Percentiles rank a stretch among this genome's conserved stretches.
Evolutionary conservation across 2,329 filamentous ascomycete genomes (phyloP).

Genomic region (Incumbomyces delicatus): DNA sequence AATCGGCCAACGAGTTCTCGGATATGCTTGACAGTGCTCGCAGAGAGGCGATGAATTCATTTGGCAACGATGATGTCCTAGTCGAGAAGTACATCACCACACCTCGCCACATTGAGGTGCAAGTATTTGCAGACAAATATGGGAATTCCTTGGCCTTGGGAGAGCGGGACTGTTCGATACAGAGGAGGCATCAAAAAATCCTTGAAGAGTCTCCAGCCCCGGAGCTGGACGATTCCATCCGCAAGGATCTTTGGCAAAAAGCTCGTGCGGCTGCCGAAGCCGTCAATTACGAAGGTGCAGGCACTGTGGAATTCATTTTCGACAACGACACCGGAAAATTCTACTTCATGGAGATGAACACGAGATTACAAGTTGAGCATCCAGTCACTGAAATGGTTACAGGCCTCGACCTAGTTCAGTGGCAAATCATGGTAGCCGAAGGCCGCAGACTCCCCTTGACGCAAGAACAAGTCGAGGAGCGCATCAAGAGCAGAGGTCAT

Average conservation of each 20-base stretch:
- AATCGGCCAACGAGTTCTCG: constrained; percentile 47
- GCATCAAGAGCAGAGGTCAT: constrained; percentile 65
- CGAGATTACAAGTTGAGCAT: constrained; percentile 89
- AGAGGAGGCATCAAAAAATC: constrained; percentile 57
- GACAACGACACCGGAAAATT: constrained; percentile 57
- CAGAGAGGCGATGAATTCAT: constrained; percentile 53
- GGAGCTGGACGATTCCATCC: constrained; percentile 48
- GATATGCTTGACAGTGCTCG: constrained; percentile 55
- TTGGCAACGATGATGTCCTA: constrained; percentile 57
- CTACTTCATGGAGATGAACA: constrained; percentile 66
- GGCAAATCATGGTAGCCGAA: constrained; percentile 83
- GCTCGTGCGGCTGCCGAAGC: constrained; percentile 53
- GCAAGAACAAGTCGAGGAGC: constrained; percentile 54
- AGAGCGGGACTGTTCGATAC: constrained; percentile 57
- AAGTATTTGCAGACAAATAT: constrained; percentile 57
- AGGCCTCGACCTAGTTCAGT: constrained; percentile 73
- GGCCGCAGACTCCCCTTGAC: constrained; percentile 57
- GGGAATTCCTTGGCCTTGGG: constrained; percentile 56
- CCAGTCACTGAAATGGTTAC: constrained; percentile 80
- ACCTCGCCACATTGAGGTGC: constrained; percentile 57
- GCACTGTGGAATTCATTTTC: constrained; percentile 60
- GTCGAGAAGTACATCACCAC: constrained; percentile 61
- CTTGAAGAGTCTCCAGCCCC: constrained; percentile 57
- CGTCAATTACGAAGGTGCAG: constrained; percentile 56
- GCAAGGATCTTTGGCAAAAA: constrained; percentile 57